Conservation (phyloP, 2,329 filamentous ascomycete genomes). For the Hirsutella minnesotensis region DNA sequence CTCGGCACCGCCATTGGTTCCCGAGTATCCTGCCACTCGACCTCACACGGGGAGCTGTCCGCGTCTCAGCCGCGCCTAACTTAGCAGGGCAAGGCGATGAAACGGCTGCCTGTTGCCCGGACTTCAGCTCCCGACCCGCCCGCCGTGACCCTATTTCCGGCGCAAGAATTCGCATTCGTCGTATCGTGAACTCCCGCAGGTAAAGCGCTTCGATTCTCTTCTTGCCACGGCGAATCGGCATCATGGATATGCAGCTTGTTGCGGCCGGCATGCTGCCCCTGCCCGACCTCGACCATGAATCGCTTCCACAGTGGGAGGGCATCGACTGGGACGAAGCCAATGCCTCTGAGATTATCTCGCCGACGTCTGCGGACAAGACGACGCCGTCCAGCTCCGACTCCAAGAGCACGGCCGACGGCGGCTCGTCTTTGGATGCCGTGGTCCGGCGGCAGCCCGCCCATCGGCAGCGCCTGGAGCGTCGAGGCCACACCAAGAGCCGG, state of each 20-base stretch:
- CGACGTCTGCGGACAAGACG: slow-evolving; percentile 17
- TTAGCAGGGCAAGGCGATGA: too few species aligned
- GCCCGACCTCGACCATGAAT: slow-evolving; percentile 26
- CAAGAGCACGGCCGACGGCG: slow-evolving; percentile 12
- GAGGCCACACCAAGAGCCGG: slow-evolving; percentile 55
- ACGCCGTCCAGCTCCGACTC: slow-evolving; percentile 18
- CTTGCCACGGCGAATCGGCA: too few species aligned
- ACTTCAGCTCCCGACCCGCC: too few species aligned
- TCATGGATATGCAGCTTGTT: slow-evolving; percentile 20
- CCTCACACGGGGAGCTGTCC: too few species aligned
- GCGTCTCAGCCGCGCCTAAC: too few species aligned
- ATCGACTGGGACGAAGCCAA: slow-evolving; percentile 10
- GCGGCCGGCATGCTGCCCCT: slow-evolving; percentile 15
- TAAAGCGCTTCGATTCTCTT: too few species aligned
- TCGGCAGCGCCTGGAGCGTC: slow-evolving; percentile 36
- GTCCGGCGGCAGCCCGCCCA: slow-evolving; percentile 9
- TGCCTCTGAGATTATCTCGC: slow-evolving; percentile 4
- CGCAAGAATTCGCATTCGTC: too few species aligned
- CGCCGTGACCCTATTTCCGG: too few species aligned
- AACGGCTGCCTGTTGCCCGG: too few species aligned
- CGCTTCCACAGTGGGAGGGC: slow-evolving; percentile 22
- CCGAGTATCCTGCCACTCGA: too few species aligned
- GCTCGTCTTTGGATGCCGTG: slow-evolving; percentile 6
- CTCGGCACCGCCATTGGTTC: too few species aligned
- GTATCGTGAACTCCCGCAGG: too few species aligned